These are phyloP conservation scores for Solanum neorickii DNA, from an alignment of 257 asterid genomes.

Conservation along the genomic window DNA sequence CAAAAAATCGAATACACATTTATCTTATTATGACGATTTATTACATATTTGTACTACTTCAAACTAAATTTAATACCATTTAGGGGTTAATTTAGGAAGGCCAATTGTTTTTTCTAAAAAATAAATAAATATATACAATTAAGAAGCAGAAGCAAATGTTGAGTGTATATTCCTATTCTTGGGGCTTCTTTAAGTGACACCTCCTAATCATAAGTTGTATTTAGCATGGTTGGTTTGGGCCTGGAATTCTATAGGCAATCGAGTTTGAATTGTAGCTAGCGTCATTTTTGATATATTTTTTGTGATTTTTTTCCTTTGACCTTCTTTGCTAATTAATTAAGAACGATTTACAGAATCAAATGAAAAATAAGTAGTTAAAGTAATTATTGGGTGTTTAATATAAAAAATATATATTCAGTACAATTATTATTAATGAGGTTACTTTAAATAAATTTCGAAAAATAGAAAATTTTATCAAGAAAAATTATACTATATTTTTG, in stretches of 20 bases:
- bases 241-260: neutral
- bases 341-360: too few relatives aligned
- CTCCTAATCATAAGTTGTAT: neutral
- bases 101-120: neutral
- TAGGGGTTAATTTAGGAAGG: neutral
- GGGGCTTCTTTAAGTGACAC: neutral
- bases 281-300: neutral
- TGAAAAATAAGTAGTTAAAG: too few relatives aligned
- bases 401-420: too few relatives aligned
- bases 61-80: neutral
- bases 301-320: too few relatives aligned
- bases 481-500: too few relatives aligned
- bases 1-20: too few relatives aligned
- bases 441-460: too few relatives aligned
- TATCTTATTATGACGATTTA: too few relatives aligned
- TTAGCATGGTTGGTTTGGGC: neutral
- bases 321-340: too few relatives aligned
- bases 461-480: too few relatives aligned
- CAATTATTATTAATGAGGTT: too few relatives aligned
- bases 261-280: neutral
- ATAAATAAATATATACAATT: neutral
- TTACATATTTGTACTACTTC: neutral
- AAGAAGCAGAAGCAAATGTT: neutral
- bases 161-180: neutral
- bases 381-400: too few relatives aligned